Base-by-base conservation (phyloP, 1,284 basidiomycete species). In the Trichosporon coremiiforme region DNA sequence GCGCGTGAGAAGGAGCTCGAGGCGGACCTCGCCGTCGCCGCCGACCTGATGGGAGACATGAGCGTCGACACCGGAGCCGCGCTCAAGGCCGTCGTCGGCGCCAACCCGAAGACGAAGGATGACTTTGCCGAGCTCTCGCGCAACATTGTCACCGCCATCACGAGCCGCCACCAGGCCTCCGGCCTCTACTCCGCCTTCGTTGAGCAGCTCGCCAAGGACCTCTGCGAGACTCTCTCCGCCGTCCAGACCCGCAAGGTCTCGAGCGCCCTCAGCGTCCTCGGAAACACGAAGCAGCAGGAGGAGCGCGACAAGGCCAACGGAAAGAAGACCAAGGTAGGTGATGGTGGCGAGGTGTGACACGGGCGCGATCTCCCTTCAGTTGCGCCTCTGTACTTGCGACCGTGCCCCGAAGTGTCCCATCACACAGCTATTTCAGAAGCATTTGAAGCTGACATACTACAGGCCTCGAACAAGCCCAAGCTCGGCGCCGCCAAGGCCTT, bases 211-310 rank as follows among this genome's bases (percentile, higher is more conserved):
- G 89, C 89, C 20, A 89, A 90, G 70, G 89, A 89, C 69, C 84
- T 95, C 20, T 89, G 90, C 2, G 83, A 85, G 71, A 88, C 91
- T 13, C 86, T 97, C 66, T 90, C 90, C 73, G 94, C 95, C 73
- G 89, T 94, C 66, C 94, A 98, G 78, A 90, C 94, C 38, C 88
- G 93, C 74, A 95, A 95, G 81, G 91, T 89, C 1, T 92, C 93
- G 3, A 91, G 89, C 67, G 88, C 86, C 15, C 85, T 98, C 67
- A 93, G 91, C 20, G 90, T 92, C 1, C 85, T 96, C 12, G 91
- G 93, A 65, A 96, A 95, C 79, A 93, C 95, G 85, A 98, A 98
- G 85, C 93, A 95, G 85, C 92, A 89, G 83, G 93, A 94, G 80
- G 89, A 90, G 80, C 86, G 90, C 71, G 93, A 94, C 64, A 93